Conservation (phyloP, 805 yeast species). For the Schizosaccharomyces octosporus region DNA sequence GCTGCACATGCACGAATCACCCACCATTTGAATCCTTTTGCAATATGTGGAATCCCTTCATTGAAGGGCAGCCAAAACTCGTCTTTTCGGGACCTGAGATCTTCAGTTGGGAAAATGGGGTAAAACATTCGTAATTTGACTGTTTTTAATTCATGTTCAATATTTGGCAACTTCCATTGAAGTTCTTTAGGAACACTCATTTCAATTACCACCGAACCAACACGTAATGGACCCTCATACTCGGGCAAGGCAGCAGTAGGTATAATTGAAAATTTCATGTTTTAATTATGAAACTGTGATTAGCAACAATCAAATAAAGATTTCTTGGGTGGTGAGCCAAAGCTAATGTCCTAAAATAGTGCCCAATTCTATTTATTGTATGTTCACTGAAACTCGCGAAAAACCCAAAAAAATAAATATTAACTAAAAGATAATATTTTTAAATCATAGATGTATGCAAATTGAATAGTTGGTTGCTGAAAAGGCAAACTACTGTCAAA, state of each 20-base stretch:
- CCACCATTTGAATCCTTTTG: constrained; percentile 4
- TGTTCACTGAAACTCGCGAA: no score
- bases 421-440: no score
- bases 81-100: neutral
- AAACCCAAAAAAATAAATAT: no score
- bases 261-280: neutral
- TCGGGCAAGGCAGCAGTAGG: constrained; percentile 4
- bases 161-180: neutral
- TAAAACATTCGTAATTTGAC: constrained; percentile 9
- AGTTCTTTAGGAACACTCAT: constrained; percentile 5
- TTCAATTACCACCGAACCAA: constrained; percentile 8
- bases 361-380: no score
- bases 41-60: constrained; percentile 8
- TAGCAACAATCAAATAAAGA: neutral
- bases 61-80: constrained; percentile 3
- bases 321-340: no score
- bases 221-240: constrained; percentile 9
- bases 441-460: no score
- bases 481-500: no score
- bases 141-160: constrained; percentile 7
- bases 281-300: neutral
- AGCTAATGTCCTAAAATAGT: no score
- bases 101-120: constrained; percentile 5
- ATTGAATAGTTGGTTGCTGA: no score
- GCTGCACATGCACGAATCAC: constrained; percentile 4